Evolutionary conservation across 2,329 filamentous ascomycete genomes (phyloP), one percentile per base, ranked within the genome.

Genomic region (Neospermospora avenae): DNA sequence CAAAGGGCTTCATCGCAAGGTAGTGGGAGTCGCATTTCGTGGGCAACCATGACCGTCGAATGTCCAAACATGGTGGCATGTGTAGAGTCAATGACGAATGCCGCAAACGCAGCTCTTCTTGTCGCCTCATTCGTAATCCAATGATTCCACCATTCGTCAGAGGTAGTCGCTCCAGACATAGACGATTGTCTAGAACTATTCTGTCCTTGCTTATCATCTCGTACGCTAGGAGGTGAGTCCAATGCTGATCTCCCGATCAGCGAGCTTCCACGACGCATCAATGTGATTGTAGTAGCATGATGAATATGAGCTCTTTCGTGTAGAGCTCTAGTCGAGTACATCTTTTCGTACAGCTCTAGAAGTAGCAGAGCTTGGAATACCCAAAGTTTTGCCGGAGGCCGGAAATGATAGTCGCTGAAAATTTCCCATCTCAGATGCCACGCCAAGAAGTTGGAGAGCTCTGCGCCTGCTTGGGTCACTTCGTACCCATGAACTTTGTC

Each of bases 31-130:
- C 91, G 86, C 84, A 99, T 91, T 74, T 98, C 95, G 70, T 98
- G 93, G 2, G 93, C 92, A 7, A 96, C 92, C 93, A 98, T 97
- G 45, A 96, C 92, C 0, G 91, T 93, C 3, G 93, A 95, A 74
- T 98, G 95, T 0, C 93, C 95, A 74, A 98, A 98, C 89, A 99
- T 97, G 28, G 92, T 96, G 1, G 93, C 92, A 74, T 99, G 95
- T 1, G 93, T 96, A 4, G 93, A 96, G 73, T 99, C 95, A 65
- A 98, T 88, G 45, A 97, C 86, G 71, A 98, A 98, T 0, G 95
- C 95, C 0, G 90, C 92, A 76, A 97, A 98, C 0, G 93, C 95
- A 3, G 89, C 91, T 61, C 95, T 85, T 31, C 91, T 83, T 0
- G 93, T 98, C 1, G 93, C 90, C 73, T 99, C 95, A 54, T 92